Conservation (phyloP, 108 stramenopile genomes). For the Cyclotella sp. region DNA sequence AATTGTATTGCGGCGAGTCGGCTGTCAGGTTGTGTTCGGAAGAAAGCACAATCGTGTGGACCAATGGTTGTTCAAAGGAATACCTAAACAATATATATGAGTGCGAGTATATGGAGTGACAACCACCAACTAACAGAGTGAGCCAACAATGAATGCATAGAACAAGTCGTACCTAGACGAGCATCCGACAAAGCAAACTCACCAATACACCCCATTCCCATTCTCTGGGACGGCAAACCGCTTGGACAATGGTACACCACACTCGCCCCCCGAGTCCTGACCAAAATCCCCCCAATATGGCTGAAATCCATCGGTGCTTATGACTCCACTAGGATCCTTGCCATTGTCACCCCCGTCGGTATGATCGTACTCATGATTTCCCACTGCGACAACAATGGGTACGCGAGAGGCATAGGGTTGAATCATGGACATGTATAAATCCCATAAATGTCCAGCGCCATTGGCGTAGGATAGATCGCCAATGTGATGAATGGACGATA, state of each 20-base stretch:
- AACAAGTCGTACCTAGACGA: not conserved
- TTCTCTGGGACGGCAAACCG: conserved; percentile 75
- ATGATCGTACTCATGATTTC: conserved; percentile 93
- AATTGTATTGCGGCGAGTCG: conserved; percentile 72
- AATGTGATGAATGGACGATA: conserved; percentile 70
- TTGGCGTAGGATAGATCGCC: conserved; percentile 77
- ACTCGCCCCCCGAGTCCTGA: conserved; percentile 76
- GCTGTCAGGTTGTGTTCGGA: conserved; percentile 72
- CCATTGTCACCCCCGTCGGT: conserved; percentile 54
- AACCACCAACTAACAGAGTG: too few species aligned
- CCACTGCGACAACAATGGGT: conserved; percentile 80
- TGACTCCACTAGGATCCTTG: conserved; percentile 70
- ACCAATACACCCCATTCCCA: conserved; percentile 84
- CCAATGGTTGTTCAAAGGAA: conserved; percentile 58
- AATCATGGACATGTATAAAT: conserved; percentile 77
- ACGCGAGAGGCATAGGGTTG: conserved; percentile 68
- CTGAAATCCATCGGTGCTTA: conserved; percentile 51
- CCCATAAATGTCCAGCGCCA: conserved; percentile 78
- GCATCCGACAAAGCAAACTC: conserved; percentile 1
- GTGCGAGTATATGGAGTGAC: not conserved
- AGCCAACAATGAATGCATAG: not conserved
- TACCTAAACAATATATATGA: conserved; percentile 40
- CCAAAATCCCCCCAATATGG: conserved; percentile 73
- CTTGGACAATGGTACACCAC: conserved; percentile 72
- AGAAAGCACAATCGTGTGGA: conserved; percentile 74